phyloP scores from a whole-genome alignment of 2,329 filamentous ascomycete species.

The Aureobasidium musti region DNA sequence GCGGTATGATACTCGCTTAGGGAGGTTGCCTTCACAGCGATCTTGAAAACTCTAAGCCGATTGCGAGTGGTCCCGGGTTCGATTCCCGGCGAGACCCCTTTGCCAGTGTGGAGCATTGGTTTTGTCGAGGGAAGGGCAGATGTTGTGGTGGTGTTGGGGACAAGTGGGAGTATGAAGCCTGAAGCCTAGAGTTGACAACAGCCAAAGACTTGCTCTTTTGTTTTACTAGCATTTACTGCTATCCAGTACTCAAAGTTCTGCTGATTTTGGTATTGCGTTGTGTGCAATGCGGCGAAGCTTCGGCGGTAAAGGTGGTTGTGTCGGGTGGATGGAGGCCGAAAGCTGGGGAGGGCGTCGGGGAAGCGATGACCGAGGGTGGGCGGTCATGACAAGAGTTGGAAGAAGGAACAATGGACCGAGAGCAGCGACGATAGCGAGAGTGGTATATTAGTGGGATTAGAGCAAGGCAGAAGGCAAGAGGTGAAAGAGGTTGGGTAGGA shows the following conservation, averaged over 20 bases:
- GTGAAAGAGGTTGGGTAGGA: no score
- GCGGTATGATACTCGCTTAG: conserved; percentile 29
- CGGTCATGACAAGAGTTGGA: not conserved
- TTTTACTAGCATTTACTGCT: not conserved
- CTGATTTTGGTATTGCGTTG: not conserved
- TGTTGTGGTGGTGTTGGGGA: not conserved
- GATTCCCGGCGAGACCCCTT: conserved; percentile 27
- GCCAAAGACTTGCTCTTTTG: not conserved
- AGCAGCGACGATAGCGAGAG: no score
- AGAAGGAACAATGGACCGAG: no score
- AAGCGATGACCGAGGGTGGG: not conserved
- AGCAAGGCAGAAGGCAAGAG: no score
- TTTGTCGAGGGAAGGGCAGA: not conserved
- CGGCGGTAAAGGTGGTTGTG: not conserved
- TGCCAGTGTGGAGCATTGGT: not conserved
- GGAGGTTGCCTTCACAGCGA: not conserved
- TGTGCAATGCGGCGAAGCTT: conserved; percentile 10
- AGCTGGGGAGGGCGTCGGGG: not conserved
- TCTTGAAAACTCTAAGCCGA: conserved; percentile 23
- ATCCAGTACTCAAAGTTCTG: no score
- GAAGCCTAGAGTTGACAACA: no score
- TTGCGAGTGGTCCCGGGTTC: conserved; percentile 29
- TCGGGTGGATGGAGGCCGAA: not conserved
- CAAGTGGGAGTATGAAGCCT: not conserved
- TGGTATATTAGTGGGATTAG: no score